Evolutionary conservation across 768 basidiomycete species (phyloP).

Genomic region (Mycena vulgaris): DNA sequence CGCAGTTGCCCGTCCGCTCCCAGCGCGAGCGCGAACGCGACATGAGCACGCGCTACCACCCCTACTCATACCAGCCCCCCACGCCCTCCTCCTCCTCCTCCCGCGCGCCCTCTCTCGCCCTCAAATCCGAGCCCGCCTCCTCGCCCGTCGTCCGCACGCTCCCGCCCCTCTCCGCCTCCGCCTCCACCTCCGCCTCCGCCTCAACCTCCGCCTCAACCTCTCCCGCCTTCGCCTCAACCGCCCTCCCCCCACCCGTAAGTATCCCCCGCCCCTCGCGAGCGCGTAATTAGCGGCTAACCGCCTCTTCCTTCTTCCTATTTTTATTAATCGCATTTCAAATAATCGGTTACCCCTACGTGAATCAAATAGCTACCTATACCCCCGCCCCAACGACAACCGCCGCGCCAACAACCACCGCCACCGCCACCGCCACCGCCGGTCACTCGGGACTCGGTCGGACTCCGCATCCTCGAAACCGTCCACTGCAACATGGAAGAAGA

Average conservation of each 20-base stretch:
- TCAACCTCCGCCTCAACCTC: not conserved
- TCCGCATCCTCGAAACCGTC: not conserved
- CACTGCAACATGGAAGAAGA: not conserved
- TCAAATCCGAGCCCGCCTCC: conserved; percentile 25
- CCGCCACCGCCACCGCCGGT: not conserved
- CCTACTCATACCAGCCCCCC: conserved; percentile 7
- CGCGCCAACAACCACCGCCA: not conserved
- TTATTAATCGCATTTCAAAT: too few species aligned
- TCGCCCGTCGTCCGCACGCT: conserved; percentile 5
- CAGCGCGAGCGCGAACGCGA: not conserved
- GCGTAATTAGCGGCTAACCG: too few species aligned
- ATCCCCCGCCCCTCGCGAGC: too few species aligned
- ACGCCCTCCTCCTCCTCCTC: conserved; percentile 8
- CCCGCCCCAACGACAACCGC: not conserved
- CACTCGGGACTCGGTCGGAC: too few species aligned
- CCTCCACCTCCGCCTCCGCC: not conserved
- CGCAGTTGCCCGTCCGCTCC: not conserved
- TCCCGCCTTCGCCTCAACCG: too few species aligned
- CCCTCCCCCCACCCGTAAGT: too few species aligned
- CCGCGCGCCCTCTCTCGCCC: conserved; percentile 15
- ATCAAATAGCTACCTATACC: too few species aligned
- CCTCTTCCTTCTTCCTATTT: too few species aligned
- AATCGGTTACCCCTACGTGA: too few species aligned
- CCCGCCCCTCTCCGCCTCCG: not conserved
- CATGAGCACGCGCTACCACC: conserved; percentile 2